Evolutionary conservation across 2,329 filamentous ascomycete species (phyloP).

Genomic region (Epichloe gansuensis): DNA sequence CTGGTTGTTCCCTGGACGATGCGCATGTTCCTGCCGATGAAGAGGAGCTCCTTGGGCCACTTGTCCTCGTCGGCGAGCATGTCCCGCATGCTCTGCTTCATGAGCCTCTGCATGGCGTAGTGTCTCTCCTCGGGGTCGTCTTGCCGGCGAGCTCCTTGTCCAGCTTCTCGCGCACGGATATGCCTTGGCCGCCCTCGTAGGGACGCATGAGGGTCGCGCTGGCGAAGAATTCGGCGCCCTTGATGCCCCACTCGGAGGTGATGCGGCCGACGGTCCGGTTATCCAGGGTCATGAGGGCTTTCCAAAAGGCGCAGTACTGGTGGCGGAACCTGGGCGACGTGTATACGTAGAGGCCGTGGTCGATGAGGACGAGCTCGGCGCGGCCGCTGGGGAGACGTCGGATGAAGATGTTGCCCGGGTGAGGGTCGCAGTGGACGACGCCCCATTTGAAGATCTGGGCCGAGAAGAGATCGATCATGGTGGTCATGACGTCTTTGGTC

Average conservation of each 20-base stretch:
- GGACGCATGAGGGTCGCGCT: conserved; percentile 81
- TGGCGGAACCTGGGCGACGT: conserved; percentile 75
- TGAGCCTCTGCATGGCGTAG: conserved; percentile 78
- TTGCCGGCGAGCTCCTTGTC: conserved; percentile 49
- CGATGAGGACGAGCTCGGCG: conserved; percentile 86
- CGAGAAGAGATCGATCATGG: conserved; percentile 92
- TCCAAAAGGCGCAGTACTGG: conserved; percentile 88
- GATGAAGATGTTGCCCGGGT: conserved; percentile 95
- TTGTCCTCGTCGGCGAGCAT: conserved; percentile 77
- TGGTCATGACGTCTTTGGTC: conserved; percentile 83
- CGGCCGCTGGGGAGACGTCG: conserved; percentile 71
- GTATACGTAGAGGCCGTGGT: conserved; percentile 91
- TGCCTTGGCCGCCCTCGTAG: conserved; percentile 68
- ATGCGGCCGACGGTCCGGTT: conserved; percentile 65
- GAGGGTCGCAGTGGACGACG: conserved; percentile 88
- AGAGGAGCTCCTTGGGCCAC: conserved; percentile 83
- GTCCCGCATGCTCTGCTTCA: conserved; percentile 55
- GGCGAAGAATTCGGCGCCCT: conserved; percentile 81
- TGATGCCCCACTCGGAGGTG: conserved; percentile 74
- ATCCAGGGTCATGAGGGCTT: conserved; percentile 85
- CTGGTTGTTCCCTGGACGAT: conserved; percentile 91
- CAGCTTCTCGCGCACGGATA: conserved; percentile 51
- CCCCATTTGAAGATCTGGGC: conserved; percentile 98
- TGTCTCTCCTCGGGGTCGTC: conserved; percentile 58
- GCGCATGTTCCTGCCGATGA: conserved; percentile 81